These are phyloP conservation scores for Lanmaoa pseudosensibilis DNA, from an alignment of 768 basidiomycete genomes.

Conservation along the genomic window DNA sequence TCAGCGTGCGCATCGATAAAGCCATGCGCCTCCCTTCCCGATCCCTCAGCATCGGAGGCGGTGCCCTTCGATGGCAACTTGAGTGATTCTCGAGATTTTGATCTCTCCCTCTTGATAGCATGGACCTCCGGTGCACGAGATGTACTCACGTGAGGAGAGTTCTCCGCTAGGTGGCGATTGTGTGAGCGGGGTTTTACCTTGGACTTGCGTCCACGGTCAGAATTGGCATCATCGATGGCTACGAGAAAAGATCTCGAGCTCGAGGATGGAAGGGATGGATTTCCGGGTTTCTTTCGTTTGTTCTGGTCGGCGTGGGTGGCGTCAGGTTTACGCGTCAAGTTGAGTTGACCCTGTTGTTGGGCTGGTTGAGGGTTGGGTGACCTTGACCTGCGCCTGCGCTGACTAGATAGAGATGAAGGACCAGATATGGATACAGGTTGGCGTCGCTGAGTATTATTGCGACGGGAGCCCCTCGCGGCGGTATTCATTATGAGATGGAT, in stretches of 20 bases:
- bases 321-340: conserved; percentile 21
- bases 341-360: conserved; percentile 17
- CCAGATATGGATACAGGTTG: conserved; percentile 16
- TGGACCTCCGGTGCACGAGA: conserved; percentile 11
- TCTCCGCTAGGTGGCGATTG: conserved; percentile 24
- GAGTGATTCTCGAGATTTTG: conserved; percentile 37
- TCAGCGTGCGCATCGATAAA: conserved; percentile 18
- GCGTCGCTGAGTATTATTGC: conserved; percentile 28
- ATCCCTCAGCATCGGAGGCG: conserved; percentile 31
- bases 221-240: conserved; percentile 26
- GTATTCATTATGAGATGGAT: conserved; percentile 21
- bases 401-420: conserved; percentile 15
- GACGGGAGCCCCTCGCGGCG: conserved; percentile 26
- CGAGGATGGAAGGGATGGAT: conserved; percentile 13
- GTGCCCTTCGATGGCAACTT: conserved; percentile 23
- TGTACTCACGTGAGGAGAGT: conserved; percentile 10
- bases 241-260: conserved; percentile 29
- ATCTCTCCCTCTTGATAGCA: conserved; percentile 33
- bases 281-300: conserved; percentile 33
- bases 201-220: conserved; percentile 35
- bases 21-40: conserved; percentile 22
- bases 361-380: conserved; percentile 33
- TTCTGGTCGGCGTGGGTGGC: conserved; percentile 21
- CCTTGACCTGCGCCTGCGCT: conserved; percentile 35
- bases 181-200: conserved; percentile 30